Percentiles rank a stretch among this genome's conserved stretches.
Evolutionary conservation across 768 basidiomycete genomes (phyloP).

Genomic region (Trametes sanguinea): DNA sequence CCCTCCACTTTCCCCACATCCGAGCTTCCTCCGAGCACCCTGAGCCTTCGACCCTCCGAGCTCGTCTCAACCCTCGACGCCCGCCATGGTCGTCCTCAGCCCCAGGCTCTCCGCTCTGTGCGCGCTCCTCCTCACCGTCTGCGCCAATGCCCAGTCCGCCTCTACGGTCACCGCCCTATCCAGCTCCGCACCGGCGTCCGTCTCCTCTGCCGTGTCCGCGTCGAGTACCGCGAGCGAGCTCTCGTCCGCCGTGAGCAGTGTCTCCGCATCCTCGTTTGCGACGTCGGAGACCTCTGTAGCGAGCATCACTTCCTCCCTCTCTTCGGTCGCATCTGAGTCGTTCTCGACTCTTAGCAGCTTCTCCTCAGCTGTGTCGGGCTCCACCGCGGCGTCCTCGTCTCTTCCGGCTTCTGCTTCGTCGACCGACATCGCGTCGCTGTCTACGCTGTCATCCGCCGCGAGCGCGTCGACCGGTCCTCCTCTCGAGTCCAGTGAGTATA

Average conservation of each 20-base stretch:
- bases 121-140: constrained; percentile 23
- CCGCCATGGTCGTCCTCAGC: constrained; percentile 20
- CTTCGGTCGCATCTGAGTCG: too few relatives aligned
- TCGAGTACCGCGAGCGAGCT: background rate
- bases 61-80: background rate
- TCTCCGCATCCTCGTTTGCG: background rate
- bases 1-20: background rate
- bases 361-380: background rate
- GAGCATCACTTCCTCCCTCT: too few relatives aligned
- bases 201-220: background rate
- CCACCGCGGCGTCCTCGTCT: background rate
- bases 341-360: background rate
- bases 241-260: background rate
- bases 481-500: constrained; percentile 31
- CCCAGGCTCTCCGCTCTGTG: constrained; percentile 18
- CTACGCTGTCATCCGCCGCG: background rate
- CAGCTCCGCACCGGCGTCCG: background rate
- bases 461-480: constrained; percentile 22
- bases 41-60: background rate
- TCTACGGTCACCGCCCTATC: background rate
- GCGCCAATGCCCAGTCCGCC: background rate
- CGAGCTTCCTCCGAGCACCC: constrained; percentile 16
- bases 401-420: background rate
- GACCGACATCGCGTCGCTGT: too few relatives aligned
- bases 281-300: too few relatives aligned